Conservation (phyloP, 768 basidiomycete species). For the Pleurotus ostreatus region DNA sequence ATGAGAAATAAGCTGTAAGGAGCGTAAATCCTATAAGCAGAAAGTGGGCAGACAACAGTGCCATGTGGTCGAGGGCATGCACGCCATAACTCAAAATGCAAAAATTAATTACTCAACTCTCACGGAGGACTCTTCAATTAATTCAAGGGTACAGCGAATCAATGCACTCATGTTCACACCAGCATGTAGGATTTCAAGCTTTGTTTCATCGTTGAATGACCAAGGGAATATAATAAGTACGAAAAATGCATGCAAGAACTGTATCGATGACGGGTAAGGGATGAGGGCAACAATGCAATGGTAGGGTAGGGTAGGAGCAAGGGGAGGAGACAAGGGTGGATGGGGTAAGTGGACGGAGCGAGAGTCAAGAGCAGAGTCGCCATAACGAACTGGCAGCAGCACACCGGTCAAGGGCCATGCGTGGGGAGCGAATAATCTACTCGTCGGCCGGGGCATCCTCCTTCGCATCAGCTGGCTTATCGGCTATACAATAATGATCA, state of each 20-base stretch:
- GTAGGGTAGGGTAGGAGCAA: conserved; percentile 10
- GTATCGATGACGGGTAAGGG: conserved; percentile 4
- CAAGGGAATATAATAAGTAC: conserved; percentile 8
- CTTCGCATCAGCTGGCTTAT: conserved; percentile 69
- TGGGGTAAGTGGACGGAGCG: conserved; percentile 23
- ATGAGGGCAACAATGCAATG: conserved; percentile 8
- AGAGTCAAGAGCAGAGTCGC: conserved; percentile 17
- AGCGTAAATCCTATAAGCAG: conserved; percentile 33
- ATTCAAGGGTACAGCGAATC: no score
- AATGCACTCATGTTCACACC: background rate
- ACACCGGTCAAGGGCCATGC: background rate
- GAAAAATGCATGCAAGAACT: conserved; percentile 8
- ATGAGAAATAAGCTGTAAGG: conserved; percentile 32
- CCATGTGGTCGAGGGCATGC: background rate
- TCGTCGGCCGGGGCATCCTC: conserved; percentile 71
- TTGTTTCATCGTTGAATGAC: background rate
- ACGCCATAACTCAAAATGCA: background rate
- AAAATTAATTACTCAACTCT: background rate
- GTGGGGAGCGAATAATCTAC: conserved; percentile 29
- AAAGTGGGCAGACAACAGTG: conserved; percentile 11
- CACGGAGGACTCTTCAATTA: no score
- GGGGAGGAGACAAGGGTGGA: conserved; percentile 17
- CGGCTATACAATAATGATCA: conserved; percentile 32
- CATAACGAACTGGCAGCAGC: conserved; percentile 14
- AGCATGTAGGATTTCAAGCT: background rate